A percentile compares a stretch with the other conserved stretches of the same genome.
Evolutionary conservation across 805 yeast genomes (phyloP).

Genomic region (Starmerella riodocensis): DNA sequence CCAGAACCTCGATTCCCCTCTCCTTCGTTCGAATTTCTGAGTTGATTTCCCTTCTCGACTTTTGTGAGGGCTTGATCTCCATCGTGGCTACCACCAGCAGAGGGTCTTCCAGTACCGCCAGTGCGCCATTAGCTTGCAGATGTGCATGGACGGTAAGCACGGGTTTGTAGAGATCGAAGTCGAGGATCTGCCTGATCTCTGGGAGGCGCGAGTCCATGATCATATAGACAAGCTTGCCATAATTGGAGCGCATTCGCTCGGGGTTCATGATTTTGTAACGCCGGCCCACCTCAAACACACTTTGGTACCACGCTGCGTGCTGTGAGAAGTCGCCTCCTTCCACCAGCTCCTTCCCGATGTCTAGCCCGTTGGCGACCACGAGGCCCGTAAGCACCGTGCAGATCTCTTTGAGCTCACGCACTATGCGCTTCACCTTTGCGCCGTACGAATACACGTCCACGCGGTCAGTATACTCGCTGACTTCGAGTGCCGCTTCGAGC

Average conservation of each 20-base stretch:
- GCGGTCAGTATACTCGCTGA: conserved; percentile 66
- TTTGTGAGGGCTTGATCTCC: conserved; percentile 49
- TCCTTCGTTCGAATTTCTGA: conserved; percentile 54
- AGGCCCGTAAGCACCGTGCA: conserved; percentile 69
- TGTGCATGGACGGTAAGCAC: conserved; percentile 46
- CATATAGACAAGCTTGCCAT: conserved; percentile 71
- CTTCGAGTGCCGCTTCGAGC: conserved; percentile 63
- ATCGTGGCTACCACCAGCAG: conserved; percentile 50
- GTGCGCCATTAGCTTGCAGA: conserved; percentile 32
- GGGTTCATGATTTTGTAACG: conserved; percentile 78
- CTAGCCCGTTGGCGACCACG: conserved; percentile 64
- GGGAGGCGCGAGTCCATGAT: conserved; percentile 72
- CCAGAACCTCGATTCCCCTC: conserved; percentile 48
- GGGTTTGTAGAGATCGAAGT: conserved; percentile 62
- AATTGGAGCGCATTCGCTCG: conserved; percentile 63
- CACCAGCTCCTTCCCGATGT: conserved; percentile 46
- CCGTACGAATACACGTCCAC: conserved; percentile 57
- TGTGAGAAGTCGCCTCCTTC: conserved; percentile 55
- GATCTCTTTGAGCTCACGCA: conserved; percentile 57
- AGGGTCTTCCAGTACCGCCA: conserved; percentile 42
- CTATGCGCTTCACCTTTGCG: conserved; percentile 58
- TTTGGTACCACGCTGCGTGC: conserved; percentile 61
- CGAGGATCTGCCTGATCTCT: conserved; percentile 57
- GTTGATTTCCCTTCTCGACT: conserved; percentile 41
- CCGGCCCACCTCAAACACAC: conserved; percentile 63